These are phyloP conservation scores for Conticribra weissflogii DNA, from an alignment of 108 stramenopile genomes.

Conservation along the genomic window DNA sequence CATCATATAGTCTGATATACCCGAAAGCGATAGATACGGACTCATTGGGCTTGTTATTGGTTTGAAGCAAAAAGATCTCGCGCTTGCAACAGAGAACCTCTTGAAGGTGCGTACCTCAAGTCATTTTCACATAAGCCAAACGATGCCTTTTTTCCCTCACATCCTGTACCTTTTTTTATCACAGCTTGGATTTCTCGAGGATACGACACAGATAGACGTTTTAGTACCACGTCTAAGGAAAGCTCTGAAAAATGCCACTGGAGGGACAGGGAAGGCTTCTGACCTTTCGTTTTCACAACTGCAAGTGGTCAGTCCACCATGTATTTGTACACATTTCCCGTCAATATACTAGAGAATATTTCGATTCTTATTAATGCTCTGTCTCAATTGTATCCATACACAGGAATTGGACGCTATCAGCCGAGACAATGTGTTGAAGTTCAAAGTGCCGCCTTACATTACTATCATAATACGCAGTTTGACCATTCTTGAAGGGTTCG, in stretches of 20 bases:
- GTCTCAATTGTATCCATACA: background rate
- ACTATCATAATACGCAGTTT: slow-evolving; percentile 90
- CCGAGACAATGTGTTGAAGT: slow-evolving; percentile 76
- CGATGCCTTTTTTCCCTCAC: background rate
- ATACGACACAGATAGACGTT: slow-evolving; percentile 79
- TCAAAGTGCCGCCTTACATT: slow-evolving; percentile 90
- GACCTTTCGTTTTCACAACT: slow-evolving; percentile 86
- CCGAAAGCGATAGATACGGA: slow-evolving; percentile 90
- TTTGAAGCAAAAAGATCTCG: slow-evolving; percentile 83
- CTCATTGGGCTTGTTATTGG: slow-evolving; percentile 90
- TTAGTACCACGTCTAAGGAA: slow-evolving; percentile 80
- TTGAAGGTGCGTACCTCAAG: slow-evolving; percentile 56
- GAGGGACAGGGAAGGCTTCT: slow-evolving; percentile 88
- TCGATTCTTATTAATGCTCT: too few relatives aligned
- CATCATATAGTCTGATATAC: slow-evolving; percentile 59
- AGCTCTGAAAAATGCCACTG: slow-evolving; percentile 81
- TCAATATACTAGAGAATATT: too few relatives aligned
- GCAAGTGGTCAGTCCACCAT: slow-evolving; percentile 50
- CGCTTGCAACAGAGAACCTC: slow-evolving; percentile 85
- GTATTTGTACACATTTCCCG: too few relatives aligned
- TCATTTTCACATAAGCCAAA: slow-evolving; percentile 5
- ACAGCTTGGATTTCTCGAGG: slow-evolving; percentile 86
- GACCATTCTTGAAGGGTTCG: slow-evolving; percentile 92
- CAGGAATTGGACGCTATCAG: slow-evolving; percentile 76
- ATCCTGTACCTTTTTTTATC: slow-evolving; percentile 5